Base-by-base conservation (phyloP, 2,329 filamentous ascomycete species). In the Diatrype stigma region DNA sequence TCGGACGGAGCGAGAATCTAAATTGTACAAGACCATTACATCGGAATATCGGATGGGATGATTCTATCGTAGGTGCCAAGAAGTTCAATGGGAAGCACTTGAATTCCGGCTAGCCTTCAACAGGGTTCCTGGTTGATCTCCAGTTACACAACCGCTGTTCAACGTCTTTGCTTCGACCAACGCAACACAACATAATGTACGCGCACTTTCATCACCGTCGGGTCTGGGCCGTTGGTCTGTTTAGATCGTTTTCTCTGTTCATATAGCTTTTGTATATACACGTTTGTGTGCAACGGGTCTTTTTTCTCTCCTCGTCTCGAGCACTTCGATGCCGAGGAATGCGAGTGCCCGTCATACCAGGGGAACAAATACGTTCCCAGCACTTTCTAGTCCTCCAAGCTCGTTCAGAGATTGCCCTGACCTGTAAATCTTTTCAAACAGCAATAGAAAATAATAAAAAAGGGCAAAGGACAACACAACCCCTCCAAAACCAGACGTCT, bases 241-340 rank as follows among this genome's bases (percentile, higher is more conserved):
- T 37, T 50, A 96, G 80, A 56, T 89, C 83, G 67, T 85, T 49
- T 48, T 49, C 55, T 35, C 17, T 53, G 45, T 47, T 45, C 48
- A 48, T 57, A 28, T 52, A 50, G 49, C 51, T 53, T 52, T 23
- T 22, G 21, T 52, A 52, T 52, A 35, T 49, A 51, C 46, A 47
- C 37, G 30, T 37, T 42, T 50, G 17, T 7, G 30, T 34, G 44
- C 17, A 22, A 42, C 44, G 51, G 38, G 56, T 54, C 51, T 45
- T 50, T n/a, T 51, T 50, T 52, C 50, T 42, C 48, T 49, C 56
- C 60, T 65, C 65, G 62, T 66, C 60, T 65, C 65, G 65, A 68
- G 65, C 65, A 67, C 65, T 68, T 68, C 65, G 65, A 68, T 66
- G 57, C 56, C 61, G 64, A 65, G 60, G 45, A 47, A 50, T 56